These are phyloP conservation scores for Ogataea glucozyma DNA, from an alignment of 805 yeast genomes.

Conservation along the genomic window DNA sequence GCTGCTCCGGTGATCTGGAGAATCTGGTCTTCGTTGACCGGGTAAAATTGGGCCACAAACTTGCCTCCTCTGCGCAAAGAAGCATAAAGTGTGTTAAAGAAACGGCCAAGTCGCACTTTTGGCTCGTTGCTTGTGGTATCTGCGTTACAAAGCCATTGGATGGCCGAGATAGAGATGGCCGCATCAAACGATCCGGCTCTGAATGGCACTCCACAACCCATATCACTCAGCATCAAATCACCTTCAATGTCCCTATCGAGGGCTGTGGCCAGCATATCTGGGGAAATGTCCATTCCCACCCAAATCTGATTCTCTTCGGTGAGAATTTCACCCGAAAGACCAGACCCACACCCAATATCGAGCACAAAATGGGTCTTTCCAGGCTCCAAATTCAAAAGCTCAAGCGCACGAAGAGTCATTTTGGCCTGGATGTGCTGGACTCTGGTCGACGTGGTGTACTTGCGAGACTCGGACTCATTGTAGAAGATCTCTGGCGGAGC, in stretches of 20 bases:
- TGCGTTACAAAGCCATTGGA: conserved; percentile 98
- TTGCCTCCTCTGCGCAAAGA: conserved; percentile 91
- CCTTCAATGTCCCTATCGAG: conserved; percentile 92
- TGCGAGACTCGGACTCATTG: conserved; percentile 84
- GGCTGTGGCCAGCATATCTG: conserved; percentile 94
- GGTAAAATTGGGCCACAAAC: conserved; percentile 96
- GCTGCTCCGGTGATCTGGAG: conserved; percentile 80
- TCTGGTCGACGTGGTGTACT: conserved; percentile 91
- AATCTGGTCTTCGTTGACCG: conserved; percentile 83
- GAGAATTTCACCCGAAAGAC: conserved; percentile 89
- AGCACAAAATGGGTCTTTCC: conserved; percentile 64
- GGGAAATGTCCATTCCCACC: conserved; percentile 96
- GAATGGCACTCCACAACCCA: conserved; percentile 93
- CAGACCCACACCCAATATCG: conserved; percentile 97
- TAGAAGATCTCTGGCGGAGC: conserved; percentile 98
- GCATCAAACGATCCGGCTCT: conserved; percentile 97
- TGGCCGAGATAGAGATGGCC: conserved; percentile 90
- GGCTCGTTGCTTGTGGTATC: conserved; percentile 85
- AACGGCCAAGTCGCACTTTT: conserved; percentile 70
- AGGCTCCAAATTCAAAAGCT: conserved; percentile 73
- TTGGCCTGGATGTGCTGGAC: conserved; percentile 98
- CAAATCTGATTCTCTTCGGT: conserved; percentile 92
- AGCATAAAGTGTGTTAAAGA: conserved; percentile 87
- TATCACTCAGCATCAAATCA: conserved; percentile 86
- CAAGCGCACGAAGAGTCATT: conserved; percentile 94